Percentiles rank a stretch among this genome's conserved stretches.
phyloP scores from a whole-genome alignment of 2,329 filamentous ascomycete genomes.

The Cladophialophora carrionii region DNA sequence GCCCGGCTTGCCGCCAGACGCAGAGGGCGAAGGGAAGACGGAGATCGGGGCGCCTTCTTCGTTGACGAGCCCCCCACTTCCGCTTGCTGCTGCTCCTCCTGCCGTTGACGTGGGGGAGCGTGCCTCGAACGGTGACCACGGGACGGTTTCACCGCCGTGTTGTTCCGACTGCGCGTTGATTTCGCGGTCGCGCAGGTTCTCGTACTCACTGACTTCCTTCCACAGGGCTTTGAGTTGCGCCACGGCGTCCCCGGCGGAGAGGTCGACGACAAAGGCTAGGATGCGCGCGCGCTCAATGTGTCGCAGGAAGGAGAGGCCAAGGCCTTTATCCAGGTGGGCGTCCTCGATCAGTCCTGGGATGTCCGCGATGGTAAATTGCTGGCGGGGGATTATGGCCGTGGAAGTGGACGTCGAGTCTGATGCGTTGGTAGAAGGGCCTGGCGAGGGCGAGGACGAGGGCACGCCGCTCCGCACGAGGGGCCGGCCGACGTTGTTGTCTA shows the following conservation, averaged over 20 bases:
- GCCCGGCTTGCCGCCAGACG: background rate
- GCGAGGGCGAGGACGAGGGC: background rate
- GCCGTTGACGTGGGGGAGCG: background rate
- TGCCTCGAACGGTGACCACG: conserved; percentile 48
- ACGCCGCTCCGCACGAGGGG: conserved; percentile 58
- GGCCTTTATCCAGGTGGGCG: conserved; percentile 86
- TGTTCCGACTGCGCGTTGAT: conserved; percentile 66
- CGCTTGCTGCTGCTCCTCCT: background rate
- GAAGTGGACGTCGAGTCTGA: background rate
- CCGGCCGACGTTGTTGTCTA: conserved; percentile 82
- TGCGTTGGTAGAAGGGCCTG: background rate
- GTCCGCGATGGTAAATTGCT: conserved; percentile 89
- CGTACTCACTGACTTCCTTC: conserved; percentile 88
- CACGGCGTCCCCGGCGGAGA: conserved; percentile 78
- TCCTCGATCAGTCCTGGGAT: conserved; percentile 93
- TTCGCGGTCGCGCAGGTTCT: conserved; percentile 75
- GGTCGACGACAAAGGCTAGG: conserved; percentile 89
- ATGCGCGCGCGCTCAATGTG: conserved; percentile 94
- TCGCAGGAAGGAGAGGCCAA: conserved; percentile 87
- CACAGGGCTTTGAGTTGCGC: conserved; percentile 78
- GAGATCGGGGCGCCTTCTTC: conserved; percentile 31
- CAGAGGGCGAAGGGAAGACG: conserved; percentile 31
- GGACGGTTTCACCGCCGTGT: conserved; percentile 46
- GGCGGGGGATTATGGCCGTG: conserved; percentile 61
- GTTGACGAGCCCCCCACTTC: conserved; percentile 23